Base-by-base conservation (phyloP, 2,329 filamentous ascomycete species). In the Aureobasidium sp. region DNA sequence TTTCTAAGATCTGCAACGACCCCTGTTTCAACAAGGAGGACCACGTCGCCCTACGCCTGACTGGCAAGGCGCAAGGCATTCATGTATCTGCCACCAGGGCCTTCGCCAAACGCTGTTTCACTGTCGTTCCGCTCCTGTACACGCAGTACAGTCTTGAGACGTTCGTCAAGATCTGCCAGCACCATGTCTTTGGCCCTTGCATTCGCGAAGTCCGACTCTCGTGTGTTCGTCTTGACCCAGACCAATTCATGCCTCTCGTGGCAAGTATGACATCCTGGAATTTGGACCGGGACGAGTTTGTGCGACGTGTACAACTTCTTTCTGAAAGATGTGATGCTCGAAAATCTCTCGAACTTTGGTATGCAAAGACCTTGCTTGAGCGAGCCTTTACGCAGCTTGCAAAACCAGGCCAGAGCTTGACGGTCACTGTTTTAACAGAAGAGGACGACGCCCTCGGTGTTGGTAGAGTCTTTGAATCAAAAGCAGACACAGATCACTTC, bases 21-120 rank as follows among this genome's bases (percentile, higher is more conserved):
- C 25, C 51, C 8, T 15, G 14, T 29, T 37, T 55, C 3, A 5
- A 14, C 2, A 55, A 55, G 22, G 14, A 55, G 7, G 51, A 55
- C 11, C 51, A 42, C 25, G 15, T 31, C 20, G 51, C 37, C 17
- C 29, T 55, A 7, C 51, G 51, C 14, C 22, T 29, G 22, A 41
- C 36, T 37, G 47, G 55, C 29, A 45, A 36, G 29, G 3, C 6
- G 22, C 27, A 47, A 20, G 27, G n/a, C n/a, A 48, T 58, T 15
- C 55, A 58, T 15, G 31, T 17, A n/a, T 45, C 41, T 25, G 36
- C 51, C 4, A 29, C 36, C 0, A 27, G 14, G 2, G 14, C 36
- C 6, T 55, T 41, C 36, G 51, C 12, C 51, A 55, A 31, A 31
- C 34, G 5, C 34, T 55, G 29, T 25, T 55, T 55, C 11, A 22